Percentiles rank a stretch among this genome's conserved stretches.
Conservation (phyloP, 129 eudicot genomes). For the Tagetes erecta region DNA sequence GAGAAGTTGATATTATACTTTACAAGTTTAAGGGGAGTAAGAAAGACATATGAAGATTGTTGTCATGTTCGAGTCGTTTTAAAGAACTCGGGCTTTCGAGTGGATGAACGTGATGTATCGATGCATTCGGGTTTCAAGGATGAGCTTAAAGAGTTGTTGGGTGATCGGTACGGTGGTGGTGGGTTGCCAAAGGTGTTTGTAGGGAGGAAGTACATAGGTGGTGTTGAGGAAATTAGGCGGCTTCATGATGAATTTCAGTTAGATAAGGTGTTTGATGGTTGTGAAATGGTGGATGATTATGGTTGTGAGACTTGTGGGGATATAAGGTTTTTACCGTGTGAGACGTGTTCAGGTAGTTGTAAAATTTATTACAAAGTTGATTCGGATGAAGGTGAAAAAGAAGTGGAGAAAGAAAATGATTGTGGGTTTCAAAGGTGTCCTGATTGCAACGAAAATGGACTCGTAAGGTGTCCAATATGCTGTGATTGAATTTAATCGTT, state of each 20-base stretch:
- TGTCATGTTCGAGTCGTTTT: slow-evolving; percentile 67
- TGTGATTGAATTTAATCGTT: slow-evolving; percentile 44
- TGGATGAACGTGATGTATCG: slow-evolving; percentile 94
- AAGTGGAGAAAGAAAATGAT: slow-evolving; percentile 62
- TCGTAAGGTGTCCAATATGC: slow-evolving; percentile 76
- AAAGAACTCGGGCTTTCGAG: slow-evolving; percentile 53
- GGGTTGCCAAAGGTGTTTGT: slow-evolving; percentile 79
- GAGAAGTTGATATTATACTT: slow-evolving; percentile 66
- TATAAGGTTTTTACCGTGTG: slow-evolving; percentile 79
- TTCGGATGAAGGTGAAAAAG: slow-evolving; percentile 38
- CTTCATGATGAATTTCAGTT: slow-evolving; percentile 75
- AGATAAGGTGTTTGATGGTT: slow-evolving; percentile 62
- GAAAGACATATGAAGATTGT: slow-evolving; percentile 94
- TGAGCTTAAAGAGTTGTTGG: slow-evolving; percentile 69
- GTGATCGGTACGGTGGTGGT: slow-evolving; percentile 45
- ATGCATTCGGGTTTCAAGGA: slow-evolving; percentile 95
- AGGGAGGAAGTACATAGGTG: slow-evolving; percentile 68
- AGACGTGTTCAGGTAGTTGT: slow-evolving; percentile 93
- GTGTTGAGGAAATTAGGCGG: slow-evolving; percentile 67
- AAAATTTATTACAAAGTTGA: slow-evolving; percentile 64
- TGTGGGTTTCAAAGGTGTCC: slow-evolving; percentile 89
- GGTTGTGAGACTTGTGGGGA: slow-evolving; percentile 86
- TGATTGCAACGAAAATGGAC: slow-evolving; percentile 94
- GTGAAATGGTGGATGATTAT: slow-evolving; percentile 43
- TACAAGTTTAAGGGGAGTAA: slow-evolving; percentile 83